Base-by-base conservation (phyloP, 331 rosid species). In the Saraca asoca region DNA sequence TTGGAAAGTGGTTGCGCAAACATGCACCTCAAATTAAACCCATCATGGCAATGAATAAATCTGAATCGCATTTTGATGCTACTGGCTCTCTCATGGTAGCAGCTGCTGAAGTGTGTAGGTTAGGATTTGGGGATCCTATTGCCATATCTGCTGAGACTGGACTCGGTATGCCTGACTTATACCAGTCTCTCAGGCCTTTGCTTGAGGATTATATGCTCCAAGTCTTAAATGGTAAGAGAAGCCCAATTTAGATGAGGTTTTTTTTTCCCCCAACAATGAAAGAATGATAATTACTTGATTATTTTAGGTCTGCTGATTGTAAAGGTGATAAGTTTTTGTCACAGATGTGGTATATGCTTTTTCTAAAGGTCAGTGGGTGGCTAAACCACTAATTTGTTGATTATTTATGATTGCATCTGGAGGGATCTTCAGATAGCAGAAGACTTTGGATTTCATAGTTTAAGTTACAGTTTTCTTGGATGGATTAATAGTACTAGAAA, bases 91-190 rank as follows among this genome's bases (percentile, higher is more conserved):
- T 93, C 41, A 64, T 71, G 10, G 15, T 79, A 5, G 90, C 88
- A 41, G 88, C 86, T 53, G 66, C 77, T 63, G 97, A 90, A 69
- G 82, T 83, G 70, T 82, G 75, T 19, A 87, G 79, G 39, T 78
- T 93, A 79, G 97, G 98, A 51, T 93, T 88, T 78, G 97, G 98
- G 70, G 98, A 93, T 55, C 96, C 96, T 16, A 82, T 93, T 73
- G 91, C 98, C 57, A 81, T 90, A 60, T 93, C 98, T 52, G 98
- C 96, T n/a, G 98, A 93, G 82, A 93, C 96, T 63, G 98, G 98
- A 38, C 72, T 93, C 7, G 97, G 98, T 53, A 82, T 90, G 90
- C 95, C 77, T 64, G 97, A 88, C 39, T 86, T 93, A n/a, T 80
- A 86, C 80, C 68, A 52, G 20, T 79, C 83, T 57, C 84, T 90